phyloP scores from a whole-genome alignment of 768 basidiomycete genomes.

The Chalciporus pseudorubinellus region DNA sequence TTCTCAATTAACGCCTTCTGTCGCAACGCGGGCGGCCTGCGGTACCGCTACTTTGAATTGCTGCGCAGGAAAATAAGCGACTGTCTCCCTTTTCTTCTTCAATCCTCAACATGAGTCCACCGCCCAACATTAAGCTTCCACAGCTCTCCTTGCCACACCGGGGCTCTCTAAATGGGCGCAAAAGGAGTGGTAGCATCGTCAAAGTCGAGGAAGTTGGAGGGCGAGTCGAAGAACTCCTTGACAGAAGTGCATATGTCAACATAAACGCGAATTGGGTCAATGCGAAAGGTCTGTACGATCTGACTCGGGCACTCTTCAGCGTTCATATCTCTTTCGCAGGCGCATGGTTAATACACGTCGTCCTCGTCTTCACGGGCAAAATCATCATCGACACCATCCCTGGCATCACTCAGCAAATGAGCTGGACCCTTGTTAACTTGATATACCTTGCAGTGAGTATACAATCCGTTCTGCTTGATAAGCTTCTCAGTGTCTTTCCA shows the following conservation, averaged over 20 bases:
- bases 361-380: conserved; percentile 88
- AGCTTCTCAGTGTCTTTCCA: conserved; percentile 30
- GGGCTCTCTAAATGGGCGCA: conserved; percentile 41
- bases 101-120: conserved; percentile 42
- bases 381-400: conserved; percentile 92
- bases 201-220: conserved; percentile 83
- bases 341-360: conserved; percentile 96
- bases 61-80: neutral
- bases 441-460: conserved; percentile 79
- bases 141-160: conserved; percentile 36
- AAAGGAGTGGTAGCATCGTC: conserved; percentile 72
- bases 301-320: conserved; percentile 7
- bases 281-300: conserved; percentile 61
- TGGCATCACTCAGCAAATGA: conserved; percentile 89
- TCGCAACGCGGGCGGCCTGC: too few species aligned
- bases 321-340: conserved; percentile 47
- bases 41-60: neutral
- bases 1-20: neutral
- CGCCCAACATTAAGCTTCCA: conserved; percentile 56
- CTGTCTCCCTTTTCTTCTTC: neutral
- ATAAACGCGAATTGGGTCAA: conserved; percentile 95
- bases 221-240: conserved; percentile 69
- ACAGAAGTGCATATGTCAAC: conserved; percentile 79
- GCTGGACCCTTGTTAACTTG: conserved; percentile 93
- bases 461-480: neutral